phyloP scores from a whole-genome alignment of 2,329 filamentous ascomycete genomes.

The Botrytis deweyae region DNA sequence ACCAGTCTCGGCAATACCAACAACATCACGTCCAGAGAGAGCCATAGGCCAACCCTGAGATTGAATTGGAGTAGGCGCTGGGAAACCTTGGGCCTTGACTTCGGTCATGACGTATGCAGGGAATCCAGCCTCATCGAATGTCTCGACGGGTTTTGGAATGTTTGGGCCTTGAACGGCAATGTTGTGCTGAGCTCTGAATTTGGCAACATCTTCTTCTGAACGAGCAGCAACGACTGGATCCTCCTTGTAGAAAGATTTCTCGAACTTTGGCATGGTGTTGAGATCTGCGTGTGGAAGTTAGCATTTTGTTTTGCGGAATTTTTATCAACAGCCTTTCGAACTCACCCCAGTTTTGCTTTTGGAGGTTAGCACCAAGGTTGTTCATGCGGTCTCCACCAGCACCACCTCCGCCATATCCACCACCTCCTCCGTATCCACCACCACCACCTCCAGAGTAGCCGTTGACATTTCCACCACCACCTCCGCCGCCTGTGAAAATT shows the following conservation, averaged over 20 bases:
- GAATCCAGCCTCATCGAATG: slow-evolving; percentile 96
- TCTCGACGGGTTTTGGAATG: slow-evolving; percentile 91
- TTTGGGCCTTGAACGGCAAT: slow-evolving; percentile 79
- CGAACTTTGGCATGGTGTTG: slow-evolving; percentile 83
- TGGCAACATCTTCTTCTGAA: slow-evolving; percentile 76
- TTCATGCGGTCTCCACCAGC: slow-evolving; percentile 92
- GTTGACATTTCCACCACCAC: slow-evolving; percentile 41
- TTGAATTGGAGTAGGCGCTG: slow-evolving; percentile 91
- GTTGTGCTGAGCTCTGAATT: slow-evolving; percentile 80
- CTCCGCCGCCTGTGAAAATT: slow-evolving; percentile 38
- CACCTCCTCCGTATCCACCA: slow-evolving; percentile 39
- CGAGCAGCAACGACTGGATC: slow-evolving; percentile 74
- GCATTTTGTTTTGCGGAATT: not conserved
- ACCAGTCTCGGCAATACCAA: slow-evolving; percentile 98
- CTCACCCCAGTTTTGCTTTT: slow-evolving; percentile 86
- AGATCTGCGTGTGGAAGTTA: slow-evolving; percentile 58
- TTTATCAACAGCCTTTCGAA: not conserved
- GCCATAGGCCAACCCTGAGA: slow-evolving; percentile 99
- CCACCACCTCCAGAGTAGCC: slow-evolving; percentile 36
- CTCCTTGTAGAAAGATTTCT: slow-evolving; percentile 99
- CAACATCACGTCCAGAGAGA: slow-evolving; percentile 93
- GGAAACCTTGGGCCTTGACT: slow-evolving; percentile 97
- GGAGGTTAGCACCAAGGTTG: slow-evolving; percentile 81
- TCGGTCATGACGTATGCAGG: slow-evolving; percentile 97
- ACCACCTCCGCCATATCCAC: slow-evolving; percentile 50